Evolutionary conservation across 2,329 filamentous ascomycete species (phyloP), one percentile per base, ranked within the genome.

Genomic region (Fusarium marasasianum): DNA sequence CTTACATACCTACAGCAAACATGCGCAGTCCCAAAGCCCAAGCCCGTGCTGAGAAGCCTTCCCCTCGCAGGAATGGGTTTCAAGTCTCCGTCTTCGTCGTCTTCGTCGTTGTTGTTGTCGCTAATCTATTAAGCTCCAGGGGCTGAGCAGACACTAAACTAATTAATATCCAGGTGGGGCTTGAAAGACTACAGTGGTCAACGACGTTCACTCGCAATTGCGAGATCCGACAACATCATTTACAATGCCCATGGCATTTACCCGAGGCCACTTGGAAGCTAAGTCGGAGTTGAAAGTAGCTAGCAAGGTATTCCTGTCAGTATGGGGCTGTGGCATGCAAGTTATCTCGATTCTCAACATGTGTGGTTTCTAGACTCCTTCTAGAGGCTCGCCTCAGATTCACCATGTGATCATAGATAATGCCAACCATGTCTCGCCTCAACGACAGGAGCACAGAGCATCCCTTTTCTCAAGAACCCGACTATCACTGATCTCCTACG

Each of bases 121-220:
- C 47, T 44, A 14, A 33, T 17, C 33, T 33, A 54, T 51, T 22
- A 40, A 40, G 45, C 45, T 66, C n/a, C 18, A 29, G 64, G 20
- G 67, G 67, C 66, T 66, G 41, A 70, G 59, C 56, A 62, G 29
- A 22, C 24, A 55, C 59, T 41, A 35, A 35, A 35, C 33, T 35
- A 33, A 18, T 17, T 17, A 47, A 18, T 9, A 47, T 31, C 15
- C 20, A 41, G 37, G 35, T 24, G 43, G 47, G 59, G 67, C 47
- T 71, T 70, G 67, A 70, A 70, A 70, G 44, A 40, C 26, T 58
- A 14, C 13, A 35, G 33, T 35, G 29, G 37, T 38, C 41, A 8
- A 35, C 54, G 24, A 33, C 26, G 6, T 29, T 45, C 20, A 24
- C 14, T 6, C 37, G 43, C 40, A 26, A 26, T 24, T 58, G 56